These are phyloP conservation scores for Phialophora verrucosa DNA, from an alignment of 2,329 filamentous ascomycete species.

Conservation along the genomic window DNA sequence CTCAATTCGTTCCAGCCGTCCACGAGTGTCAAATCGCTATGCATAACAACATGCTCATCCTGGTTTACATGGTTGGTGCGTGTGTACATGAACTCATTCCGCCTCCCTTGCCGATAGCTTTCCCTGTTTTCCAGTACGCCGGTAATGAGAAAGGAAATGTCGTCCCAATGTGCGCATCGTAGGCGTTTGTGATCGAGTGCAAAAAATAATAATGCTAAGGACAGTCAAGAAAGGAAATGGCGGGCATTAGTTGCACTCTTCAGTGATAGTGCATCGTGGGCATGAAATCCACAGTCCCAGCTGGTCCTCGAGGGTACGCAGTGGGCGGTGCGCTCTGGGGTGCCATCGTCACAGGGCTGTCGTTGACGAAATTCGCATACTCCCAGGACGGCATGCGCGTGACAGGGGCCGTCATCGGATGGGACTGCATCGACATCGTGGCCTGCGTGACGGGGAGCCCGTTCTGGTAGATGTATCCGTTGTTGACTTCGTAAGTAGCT, in stretches of 20 bases:
- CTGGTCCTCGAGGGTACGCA: conserved; percentile 33
- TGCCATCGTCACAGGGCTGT: conserved; percentile 41
- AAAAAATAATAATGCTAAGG: conserved; percentile 29
- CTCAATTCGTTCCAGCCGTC: conserved; percentile 14
- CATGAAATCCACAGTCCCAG: conserved; percentile 32
- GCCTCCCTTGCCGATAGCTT: conserved; percentile 11
- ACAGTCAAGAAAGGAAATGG: conserved; percentile 35
- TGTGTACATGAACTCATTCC: conserved; percentile 34
- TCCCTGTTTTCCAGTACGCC: conserved; percentile 20
- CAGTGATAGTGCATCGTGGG: conserved; percentile 34
- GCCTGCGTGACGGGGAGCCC: conserved; percentile 31
- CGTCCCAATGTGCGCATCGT: conserved; percentile 13
- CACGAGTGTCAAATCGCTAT: conserved; percentile 31
- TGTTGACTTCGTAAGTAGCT: conserved; percentile 30
- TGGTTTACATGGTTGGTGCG: conserved; percentile 32
- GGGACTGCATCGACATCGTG: conserved; percentile 30
- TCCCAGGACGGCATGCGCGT: conserved; percentile 48
- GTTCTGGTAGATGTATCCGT: conserved; percentile 32
- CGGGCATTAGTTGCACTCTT: conserved; percentile 20
- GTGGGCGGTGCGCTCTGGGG: conserved; percentile 39
- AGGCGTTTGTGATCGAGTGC: conserved; percentile 18
- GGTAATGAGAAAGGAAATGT: conserved; percentile 19
- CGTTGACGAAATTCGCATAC: conserved; percentile 43
- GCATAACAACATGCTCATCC: conserved; percentile 33
- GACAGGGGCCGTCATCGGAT: conserved; percentile 43